A percentile compares a stretch with the other conserved stretches of the same genome.
Evolutionary conservation across 2,329 filamentous ascomycete species (phyloP).

Genomic region (Graphilbum fragrans): DNA sequence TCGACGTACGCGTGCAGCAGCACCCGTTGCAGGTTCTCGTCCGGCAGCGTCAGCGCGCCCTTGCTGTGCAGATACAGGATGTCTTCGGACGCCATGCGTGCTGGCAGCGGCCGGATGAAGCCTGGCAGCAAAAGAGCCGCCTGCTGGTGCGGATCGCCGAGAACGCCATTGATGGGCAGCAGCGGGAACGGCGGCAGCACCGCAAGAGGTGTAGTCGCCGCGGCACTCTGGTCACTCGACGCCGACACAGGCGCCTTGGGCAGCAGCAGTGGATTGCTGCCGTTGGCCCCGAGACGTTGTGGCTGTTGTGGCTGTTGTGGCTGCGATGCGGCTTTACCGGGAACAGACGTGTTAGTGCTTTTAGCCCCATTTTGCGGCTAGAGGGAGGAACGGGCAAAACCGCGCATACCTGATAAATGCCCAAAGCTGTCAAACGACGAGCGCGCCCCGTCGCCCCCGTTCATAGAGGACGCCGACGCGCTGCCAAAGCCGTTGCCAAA

Average conservation of each 20-base stretch:
- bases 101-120: constrained; percentile 71
- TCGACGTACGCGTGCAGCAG: constrained; percentile 74
- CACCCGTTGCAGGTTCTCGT: constrained; percentile 59
- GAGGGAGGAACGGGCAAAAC: neutral
- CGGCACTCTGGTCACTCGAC: neutral
- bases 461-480: neutral
- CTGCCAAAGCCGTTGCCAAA: constrained; percentile 3
- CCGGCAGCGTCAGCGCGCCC: constrained; percentile 70
- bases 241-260: constrained; percentile 3
- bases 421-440: neutral
- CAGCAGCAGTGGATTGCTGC: constrained; percentile 5
- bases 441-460: neutral
- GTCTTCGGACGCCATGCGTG: constrained; percentile 68
- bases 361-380: neutral
- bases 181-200: constrained; percentile 4
- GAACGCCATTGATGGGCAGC: constrained; percentile 10
- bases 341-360: neutral
- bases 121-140: constrained; percentile 37
- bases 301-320: neutral
- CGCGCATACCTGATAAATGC: constrained; percentile 1
- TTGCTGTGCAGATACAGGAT: constrained; percentile 73
- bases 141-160: constrained; percentile 15
- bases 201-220: neutral
- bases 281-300: constrained; percentile 1
- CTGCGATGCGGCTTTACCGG: neutral